A percentile compares a stretch with the other conserved stretches of the same genome.
phyloP scores from a whole-genome alignment of 345 rosid genomes.

The Heritiera littoralis region DNA sequence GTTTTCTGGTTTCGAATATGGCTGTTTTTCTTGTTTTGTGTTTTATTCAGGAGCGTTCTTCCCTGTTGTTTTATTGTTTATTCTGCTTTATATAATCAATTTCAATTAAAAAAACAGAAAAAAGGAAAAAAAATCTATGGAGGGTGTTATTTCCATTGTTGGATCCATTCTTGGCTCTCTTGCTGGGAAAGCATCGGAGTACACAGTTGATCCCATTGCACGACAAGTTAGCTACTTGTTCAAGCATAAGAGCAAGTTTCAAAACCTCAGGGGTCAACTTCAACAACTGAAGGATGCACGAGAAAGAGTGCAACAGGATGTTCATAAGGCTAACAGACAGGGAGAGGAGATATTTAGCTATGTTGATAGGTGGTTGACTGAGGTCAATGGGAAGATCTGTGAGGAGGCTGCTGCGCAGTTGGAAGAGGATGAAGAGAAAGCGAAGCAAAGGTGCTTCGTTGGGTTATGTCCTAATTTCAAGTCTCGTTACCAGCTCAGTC shows the following conservation, averaged over 20 bases:
- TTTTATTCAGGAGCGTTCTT: no score
- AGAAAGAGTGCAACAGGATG: neutral
- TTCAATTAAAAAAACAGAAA: no score
- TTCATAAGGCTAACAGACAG: neutral
- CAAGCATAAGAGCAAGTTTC: neutral
- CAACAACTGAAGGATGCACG: neutral
- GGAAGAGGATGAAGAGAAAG: neutral
- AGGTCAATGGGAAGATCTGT: neutral
- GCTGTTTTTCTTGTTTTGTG: no score
- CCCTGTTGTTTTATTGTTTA: no score
- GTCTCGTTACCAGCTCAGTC: neutral
- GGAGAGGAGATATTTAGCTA: neutral
- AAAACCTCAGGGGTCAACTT: neutral
- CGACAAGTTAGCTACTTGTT: slow-evolving; percentile 8
- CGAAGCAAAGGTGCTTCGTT: neutral
- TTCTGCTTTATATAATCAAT: no score
- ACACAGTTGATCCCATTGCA: neutral
- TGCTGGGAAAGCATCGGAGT: neutral
- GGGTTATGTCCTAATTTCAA: neutral
- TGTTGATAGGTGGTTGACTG: neutral
- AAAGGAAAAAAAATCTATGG: neutral
- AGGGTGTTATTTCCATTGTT: neutral
- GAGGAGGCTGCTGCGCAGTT: neutral
- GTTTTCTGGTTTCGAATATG: no score
- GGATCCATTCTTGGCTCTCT: neutral